Percentiles rank a stretch among this genome's conserved stretches.
Evolutionary conservation across 306 rosid genomes (phyloP).

Genomic region (Vigna angularis): DNA sequence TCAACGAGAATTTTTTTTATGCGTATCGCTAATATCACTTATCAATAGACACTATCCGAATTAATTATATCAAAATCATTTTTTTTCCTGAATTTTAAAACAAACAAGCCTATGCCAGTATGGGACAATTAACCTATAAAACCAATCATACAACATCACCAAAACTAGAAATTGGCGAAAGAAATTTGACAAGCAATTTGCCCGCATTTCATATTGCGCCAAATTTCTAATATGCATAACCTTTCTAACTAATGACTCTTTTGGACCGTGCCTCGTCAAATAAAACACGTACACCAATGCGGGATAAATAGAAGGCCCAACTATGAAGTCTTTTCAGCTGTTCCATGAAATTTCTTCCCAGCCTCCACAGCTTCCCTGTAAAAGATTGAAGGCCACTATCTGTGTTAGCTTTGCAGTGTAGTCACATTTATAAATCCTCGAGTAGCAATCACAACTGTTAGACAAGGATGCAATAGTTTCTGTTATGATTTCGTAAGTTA

Average conservation of each 20-base stretch:
- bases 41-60: background rate
- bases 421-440: background rate
- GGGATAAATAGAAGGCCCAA: background rate
- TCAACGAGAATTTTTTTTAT: too few species aligned
- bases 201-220: background rate
- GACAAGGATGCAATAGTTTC: constrained; percentile 4
- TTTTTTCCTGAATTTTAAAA: background rate
- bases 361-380: constrained; percentile 96
- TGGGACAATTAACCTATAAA: background rate
- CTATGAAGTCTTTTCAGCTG: constrained; percentile 54
- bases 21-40: too few species aligned
- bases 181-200: background rate
- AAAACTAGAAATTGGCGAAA: constrained; percentile 3
- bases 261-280: constrained; percentile 22
- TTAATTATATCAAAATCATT: background rate
- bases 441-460: background rate
- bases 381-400: constrained; percentile 23
- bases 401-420: constrained; percentile 13
- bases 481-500: background rate
- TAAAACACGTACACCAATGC: background rate
- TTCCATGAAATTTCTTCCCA: constrained; percentile 83
- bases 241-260: constrained; percentile 13
- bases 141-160: constrained; percentile 5
- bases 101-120: background rate
- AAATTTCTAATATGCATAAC: constrained; percentile 4